These are phyloP conservation scores for Metrosideros polymorpha DNA, from an alignment of 441 rosid genomes.

Conservation along the genomic window DNA sequence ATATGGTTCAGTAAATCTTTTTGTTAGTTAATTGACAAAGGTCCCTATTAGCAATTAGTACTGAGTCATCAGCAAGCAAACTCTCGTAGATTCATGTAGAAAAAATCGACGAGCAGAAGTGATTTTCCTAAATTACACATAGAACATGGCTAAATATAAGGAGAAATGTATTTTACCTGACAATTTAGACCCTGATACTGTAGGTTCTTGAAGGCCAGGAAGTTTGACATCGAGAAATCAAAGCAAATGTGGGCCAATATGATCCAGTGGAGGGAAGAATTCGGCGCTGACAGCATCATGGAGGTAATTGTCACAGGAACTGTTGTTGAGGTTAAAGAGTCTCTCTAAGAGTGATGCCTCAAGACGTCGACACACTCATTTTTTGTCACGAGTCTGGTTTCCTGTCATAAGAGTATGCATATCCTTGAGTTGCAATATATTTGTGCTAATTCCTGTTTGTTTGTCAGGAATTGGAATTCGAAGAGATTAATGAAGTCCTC, in stretches of 20 bases:
- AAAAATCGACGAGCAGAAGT: neutral
- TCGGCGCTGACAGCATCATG: constrained; percentile 51
- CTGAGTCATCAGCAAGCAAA: neutral
- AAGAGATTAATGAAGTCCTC: constrained; percentile 49
- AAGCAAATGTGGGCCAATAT: constrained; percentile 89
- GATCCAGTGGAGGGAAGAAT: constrained; percentile 79
- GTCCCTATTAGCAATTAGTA: neutral
- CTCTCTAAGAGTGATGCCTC: neutral
- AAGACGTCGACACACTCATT: neutral
- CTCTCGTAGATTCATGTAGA: neutral
- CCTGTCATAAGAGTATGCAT: neutral
- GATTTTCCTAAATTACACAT: neutral
- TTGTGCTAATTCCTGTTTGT: neutral
- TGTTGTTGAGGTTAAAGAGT: neutral
- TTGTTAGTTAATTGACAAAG: neutral
- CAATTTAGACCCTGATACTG: neutral
- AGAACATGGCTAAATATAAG: neutral
- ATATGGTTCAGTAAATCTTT: too few relatives aligned
- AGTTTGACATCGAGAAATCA: constrained; percentile 68
- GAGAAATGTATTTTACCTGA: neutral
- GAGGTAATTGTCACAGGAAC: constrained; percentile 33
- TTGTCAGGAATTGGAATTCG: constrained; percentile 63
- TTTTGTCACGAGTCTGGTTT: neutral
- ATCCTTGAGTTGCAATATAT: neutral
- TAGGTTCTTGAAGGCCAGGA: constrained; percentile 84